phyloP scores from a whole-genome alignment of 768 basidiomycete genomes.

The Cyathus striatus region DNA sequence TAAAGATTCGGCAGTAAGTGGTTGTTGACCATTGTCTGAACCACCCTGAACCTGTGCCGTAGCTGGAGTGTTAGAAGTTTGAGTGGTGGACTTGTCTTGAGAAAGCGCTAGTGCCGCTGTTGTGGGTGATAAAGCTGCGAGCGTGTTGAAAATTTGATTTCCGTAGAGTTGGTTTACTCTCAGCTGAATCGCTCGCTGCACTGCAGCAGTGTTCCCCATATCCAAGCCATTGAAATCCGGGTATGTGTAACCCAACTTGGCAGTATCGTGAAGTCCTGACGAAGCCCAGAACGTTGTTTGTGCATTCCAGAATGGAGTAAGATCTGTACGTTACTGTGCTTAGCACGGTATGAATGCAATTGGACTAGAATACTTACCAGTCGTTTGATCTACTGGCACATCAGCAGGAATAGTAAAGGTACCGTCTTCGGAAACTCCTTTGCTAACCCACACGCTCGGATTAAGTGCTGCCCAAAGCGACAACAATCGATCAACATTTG shows the following conservation, averaged over 20 bases:
- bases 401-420: constrained; percentile 26
- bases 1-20: neutral
- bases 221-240: constrained; percentile 43
- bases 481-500: constrained; percentile 48
- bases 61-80: neutral
- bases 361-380: constrained; percentile 15
- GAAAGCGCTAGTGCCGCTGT: neutral
- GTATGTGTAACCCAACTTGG: constrained; percentile 39
- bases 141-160: neutral
- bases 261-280: constrained; percentile 17
- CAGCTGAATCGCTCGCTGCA: constrained; percentile 24
- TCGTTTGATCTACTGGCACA: constrained; percentile 17
- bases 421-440: constrained; percentile 19
- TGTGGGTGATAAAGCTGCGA: neutral
- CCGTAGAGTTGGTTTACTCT: constrained; percentile 33
- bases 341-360: too few species aligned
- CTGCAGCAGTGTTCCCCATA: constrained; percentile 16
- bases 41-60: neutral
- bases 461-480: constrained; percentile 47
- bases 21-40: neutral
- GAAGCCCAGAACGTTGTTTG: constrained; percentile 35
- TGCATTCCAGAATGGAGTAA: constrained; percentile 43
- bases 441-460: constrained; percentile 31
- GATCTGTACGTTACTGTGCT: constrained; percentile 16
- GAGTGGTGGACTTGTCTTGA: neutral